Evolutionary conservation across 176 grass and related monocot species (phyloP), one percentile per base, ranked within the genome.

Genomic region (Oryza meyeriana): DNA sequence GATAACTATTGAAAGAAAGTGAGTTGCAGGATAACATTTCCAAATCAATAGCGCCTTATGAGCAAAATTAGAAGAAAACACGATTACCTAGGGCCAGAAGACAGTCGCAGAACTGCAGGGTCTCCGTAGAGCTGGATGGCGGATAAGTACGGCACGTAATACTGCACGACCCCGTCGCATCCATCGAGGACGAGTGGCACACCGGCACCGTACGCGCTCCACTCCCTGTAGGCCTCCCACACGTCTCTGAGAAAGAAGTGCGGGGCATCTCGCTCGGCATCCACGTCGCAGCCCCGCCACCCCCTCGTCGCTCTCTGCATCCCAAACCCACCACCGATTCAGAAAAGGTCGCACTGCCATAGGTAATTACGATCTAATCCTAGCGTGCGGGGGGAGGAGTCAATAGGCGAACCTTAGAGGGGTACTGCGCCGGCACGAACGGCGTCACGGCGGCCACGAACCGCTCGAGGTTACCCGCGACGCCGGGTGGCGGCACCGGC

Each of bases 111-210:
- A 13, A 71, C 17, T 22, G 61, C 34, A 6, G 79, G 39, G 20
- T 86, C 84, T 31, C 84, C 84, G 9, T 83, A 90, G 38, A 90
- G 66, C 29, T 90, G 68, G 69, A 90, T 83, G 61, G 74, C 88
- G 9, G 88, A 90, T 69, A 90, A 76, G 80, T 79, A 90, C 26
- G 88, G 88, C 39, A 90, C 84, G 40, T 90, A 90, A 66, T 90
- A 90, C 39, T 87, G 88, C 69, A 90, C 69, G 59, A 86, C 50
- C 18, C 69, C 69, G 45, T 90, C 84, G 39, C 84, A 69, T 1
- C 80, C 85, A 41, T 90, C 76, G 36, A 90, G 83, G 42, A 90
- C 12, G 50, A 87, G 57, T 18, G 84, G 79, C 50, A 87, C 66
- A 30, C 88, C 84, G 6, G 69, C 84, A 63, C 88, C 88, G 79